Base-by-base conservation (phyloP, 805 yeast species). In the Priceomyces medius region DNA sequence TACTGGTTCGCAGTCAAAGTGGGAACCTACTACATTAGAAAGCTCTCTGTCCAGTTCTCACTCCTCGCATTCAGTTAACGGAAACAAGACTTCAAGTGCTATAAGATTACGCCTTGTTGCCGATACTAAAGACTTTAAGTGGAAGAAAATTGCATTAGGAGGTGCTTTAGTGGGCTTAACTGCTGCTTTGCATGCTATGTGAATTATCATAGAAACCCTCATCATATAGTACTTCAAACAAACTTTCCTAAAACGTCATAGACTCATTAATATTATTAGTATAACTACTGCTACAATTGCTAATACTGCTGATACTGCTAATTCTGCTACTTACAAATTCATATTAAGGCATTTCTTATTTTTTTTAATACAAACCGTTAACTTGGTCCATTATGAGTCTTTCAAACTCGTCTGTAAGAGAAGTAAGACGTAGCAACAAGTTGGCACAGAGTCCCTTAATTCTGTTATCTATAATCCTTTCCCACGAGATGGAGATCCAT, bases 361-460 rank as follows among this genome's bases (percentile, higher is more conserved):
- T 23, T 20, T 21, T 13, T 31, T 47, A 58, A 45, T 56, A 59
- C 14, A 62, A 35, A 39, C 54, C 49, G 44, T 63, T 65, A 40
- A 56, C 45, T 37, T 58, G 63, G 40, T 63, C 66, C 35, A 67
- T 45, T 10, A 68, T 31, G 6, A 62, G 47, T 18, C 63, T 46
- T 42, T 68, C 66, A 45, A 51, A 55, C 19, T 43, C 53, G 19
- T 59, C 57, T 10, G 48, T 42, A 12, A 63, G 40, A 4, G 49
- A 48, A 10, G 51, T 51, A 18, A 67, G 43, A 26, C 59, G 50
- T n/a, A 70, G 50, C 19, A 70, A 46, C 31, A 68, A 55, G 3
- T 73, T 74, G 17, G 76, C 74, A 42, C 70, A 54, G 20, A 69
- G 48, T 38, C 73, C 58, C 43, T 68, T 67, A 14, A 67, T 47